Base-by-base conservation (phyloP, 2,329 filamentous ascomycete genomes). In the Fusarium nodosum region DNA sequence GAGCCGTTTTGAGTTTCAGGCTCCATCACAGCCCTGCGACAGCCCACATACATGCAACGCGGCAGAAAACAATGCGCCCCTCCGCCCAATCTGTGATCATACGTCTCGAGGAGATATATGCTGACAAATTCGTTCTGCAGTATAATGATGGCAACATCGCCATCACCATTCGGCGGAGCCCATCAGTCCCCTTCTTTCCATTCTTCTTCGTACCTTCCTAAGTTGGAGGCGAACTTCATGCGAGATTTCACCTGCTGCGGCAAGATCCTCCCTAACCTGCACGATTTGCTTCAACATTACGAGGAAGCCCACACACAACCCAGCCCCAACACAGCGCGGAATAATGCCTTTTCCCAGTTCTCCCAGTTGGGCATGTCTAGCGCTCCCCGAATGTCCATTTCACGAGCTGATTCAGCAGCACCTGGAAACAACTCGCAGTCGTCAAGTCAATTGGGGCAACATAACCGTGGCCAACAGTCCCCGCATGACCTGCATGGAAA, bases 171-270 rank as follows among this genome's bases (percentile, higher is more conserved):
- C 22, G 48, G 48, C 76, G 78, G 76, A 48, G 90, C 86, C 60
- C 88, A 94, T 74, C 91, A 94, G 79, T 97, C 94, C n/a, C 93
- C 96, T 1, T 97, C 95, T 2, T 97, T 93, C 75, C 95, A 98
- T 80, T 98, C 95, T 1, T 97, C 94, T 9, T 98, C 96, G 28
- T 98, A 98, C 78, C 87, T 97, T 2, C 95, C 94, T 12, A 97
- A 97, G 80, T 89, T 97, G 77, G 96, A 99, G 81, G 95, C 95
- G 66, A 96, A 95, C 77, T 99, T 97, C 79, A 97, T 98, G 93
- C 91, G 91, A 80, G 94, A 98, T 82, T 98, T 98, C 81, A 91
- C 91, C 54, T 99, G 96, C 83, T 99, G 96, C 81, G 94, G 94
- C 75, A 88, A 93, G 75, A 95, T 91, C 33, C 87, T 97, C 72